A percentile compares a stretch with the other conserved stretches of the same genome.
Evolutionary conservation across 768 basidiomycete species (phyloP).

Genomic region (Trichaptum fuscoviolaceum): DNA sequence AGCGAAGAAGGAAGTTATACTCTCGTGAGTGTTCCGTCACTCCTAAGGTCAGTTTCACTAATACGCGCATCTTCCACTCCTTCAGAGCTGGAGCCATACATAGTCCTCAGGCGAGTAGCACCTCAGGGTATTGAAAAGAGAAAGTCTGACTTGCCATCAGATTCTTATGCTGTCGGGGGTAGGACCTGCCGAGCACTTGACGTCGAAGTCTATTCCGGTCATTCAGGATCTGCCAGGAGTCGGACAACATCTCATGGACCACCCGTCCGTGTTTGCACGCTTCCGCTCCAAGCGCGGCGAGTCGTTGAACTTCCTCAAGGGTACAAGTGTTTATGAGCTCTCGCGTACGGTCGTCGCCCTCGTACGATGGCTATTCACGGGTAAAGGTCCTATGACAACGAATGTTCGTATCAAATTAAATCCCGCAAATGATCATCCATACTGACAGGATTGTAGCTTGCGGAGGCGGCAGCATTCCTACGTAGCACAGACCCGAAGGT

Average conservation of each 20-base stretch:
- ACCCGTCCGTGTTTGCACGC: slow-evolving; percentile 47
- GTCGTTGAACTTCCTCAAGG: slow-evolving; percentile 36
- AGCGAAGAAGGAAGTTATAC: slow-evolving; percentile 54
- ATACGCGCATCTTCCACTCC: too few relatives aligned
- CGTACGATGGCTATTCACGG: slow-evolving; percentile 37
- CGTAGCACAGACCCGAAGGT: slow-evolving; percentile 44
- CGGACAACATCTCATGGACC: slow-evolving; percentile 69
- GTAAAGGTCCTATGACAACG: slow-evolving; percentile 45
- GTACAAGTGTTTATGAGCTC: background rate
- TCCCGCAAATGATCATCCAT: too few relatives aligned
- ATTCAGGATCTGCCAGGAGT: slow-evolving; percentile 67
- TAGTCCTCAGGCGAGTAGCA: slow-evolving; percentile 42
- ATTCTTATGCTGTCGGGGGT: slow-evolving; percentile 75
- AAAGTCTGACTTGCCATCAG: slow-evolving; percentile 22
- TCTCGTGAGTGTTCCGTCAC: slow-evolving; percentile 42
- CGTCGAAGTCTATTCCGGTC: slow-evolving; percentile 46
- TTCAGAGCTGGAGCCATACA: slow-evolving; percentile 57
- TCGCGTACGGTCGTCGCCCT: slow-evolving; percentile 25
- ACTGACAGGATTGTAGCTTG: slow-evolving; percentile 20
- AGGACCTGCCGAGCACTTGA: slow-evolving; percentile 58
- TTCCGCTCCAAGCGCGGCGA: slow-evolving; percentile 46
- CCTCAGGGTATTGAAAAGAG: slow-evolving; percentile 4
- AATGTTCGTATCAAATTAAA: slow-evolving; percentile 36
- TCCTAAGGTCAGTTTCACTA: too few relatives aligned
- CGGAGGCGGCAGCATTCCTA: slow-evolving; percentile 49